Evolutionary conservation across 2,329 filamentous ascomycete species (phyloP).

Genomic region (Ceratocystis destructans): DNA sequence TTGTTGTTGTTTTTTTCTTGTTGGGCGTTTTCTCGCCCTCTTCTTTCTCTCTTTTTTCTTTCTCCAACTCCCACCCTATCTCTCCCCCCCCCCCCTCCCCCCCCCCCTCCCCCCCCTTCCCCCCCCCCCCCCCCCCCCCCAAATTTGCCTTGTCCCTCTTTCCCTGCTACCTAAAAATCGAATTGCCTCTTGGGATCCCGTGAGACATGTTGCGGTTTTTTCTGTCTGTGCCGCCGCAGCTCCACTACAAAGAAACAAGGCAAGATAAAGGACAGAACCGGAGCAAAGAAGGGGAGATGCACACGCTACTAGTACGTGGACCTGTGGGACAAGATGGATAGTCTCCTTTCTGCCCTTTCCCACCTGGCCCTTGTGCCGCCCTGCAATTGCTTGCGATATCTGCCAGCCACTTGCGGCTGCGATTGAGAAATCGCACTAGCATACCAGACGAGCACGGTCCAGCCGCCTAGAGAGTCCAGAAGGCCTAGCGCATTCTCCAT

Average conservation of each 20-base stretch:
- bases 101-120: background rate
- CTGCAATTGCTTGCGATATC: too few species aligned
- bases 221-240: background rate
- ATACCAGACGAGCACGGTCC: too few species aligned
- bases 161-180: background rate
- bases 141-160: background rate
- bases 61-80: background rate
- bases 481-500: too few species aligned
- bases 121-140: background rate
- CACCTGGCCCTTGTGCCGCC: too few species aligned
- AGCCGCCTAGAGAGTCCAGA: too few species aligned
- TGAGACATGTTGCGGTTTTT: slow-evolving; percentile 5
- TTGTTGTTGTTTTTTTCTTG: background rate
- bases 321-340: too few species aligned
- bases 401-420: too few species aligned
- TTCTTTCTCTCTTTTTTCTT: background rate
- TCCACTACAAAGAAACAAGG: background rate
- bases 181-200: slow-evolving; percentile 1
- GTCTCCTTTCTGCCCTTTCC: too few species aligned
- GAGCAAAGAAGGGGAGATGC: too few species aligned
- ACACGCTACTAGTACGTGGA: too few species aligned
- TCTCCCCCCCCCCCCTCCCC: too few species aligned
- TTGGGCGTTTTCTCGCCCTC: background rate
- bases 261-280: background rate
- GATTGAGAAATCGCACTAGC: too few species aligned